Conservation (phyloP, 106 monocot genomes). For the Apostasia shenzhenica region DNA sequence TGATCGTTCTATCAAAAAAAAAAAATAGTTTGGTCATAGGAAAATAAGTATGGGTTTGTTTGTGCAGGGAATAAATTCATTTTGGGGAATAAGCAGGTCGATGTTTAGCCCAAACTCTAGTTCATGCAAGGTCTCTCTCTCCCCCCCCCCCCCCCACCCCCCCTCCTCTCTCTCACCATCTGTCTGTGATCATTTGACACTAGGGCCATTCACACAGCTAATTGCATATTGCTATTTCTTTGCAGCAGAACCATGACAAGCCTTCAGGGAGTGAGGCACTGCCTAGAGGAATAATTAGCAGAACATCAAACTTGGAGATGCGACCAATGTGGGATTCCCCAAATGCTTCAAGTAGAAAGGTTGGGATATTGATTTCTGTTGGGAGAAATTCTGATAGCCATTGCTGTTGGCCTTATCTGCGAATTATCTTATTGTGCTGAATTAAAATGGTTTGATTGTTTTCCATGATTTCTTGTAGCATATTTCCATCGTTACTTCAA, state of each 20-base stretch:
- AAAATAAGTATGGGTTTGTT: not conserved
- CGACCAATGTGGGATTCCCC: conserved; percentile 19
- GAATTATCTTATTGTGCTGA: not conserved
- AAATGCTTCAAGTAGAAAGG: conserved; percentile 22
- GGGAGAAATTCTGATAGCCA: not conserved
- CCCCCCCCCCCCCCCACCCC: not conserved
- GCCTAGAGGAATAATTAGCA: conserved; percentile 44
- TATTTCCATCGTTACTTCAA: too few relatives aligned
- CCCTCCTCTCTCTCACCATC: not conserved
- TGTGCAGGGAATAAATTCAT: conserved; percentile 25
- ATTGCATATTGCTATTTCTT: not conserved
- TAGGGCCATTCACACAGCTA: not conserved
- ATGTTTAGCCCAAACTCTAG: conserved; percentile 9
- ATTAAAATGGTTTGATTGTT: not conserved
- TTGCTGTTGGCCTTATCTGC: not conserved
- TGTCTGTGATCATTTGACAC: not conserved
- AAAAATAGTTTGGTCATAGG: not conserved
- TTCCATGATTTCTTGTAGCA: too few relatives aligned
- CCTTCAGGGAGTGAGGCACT: conserved; percentile 41
- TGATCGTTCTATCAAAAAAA: too few relatives aligned
- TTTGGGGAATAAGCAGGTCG: conserved; percentile 11
- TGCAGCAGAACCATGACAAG: conserved; percentile 16
- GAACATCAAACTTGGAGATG: conserved; percentile 44
- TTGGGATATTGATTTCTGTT: conserved; percentile 9
- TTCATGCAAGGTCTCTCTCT: conserved; percentile 34